A percentile compares a stretch with the other conserved stretches of the same genome.
Conservation (phyloP, 1,139 yeast species). For the Debaryomyces psychrophilus region DNA sequence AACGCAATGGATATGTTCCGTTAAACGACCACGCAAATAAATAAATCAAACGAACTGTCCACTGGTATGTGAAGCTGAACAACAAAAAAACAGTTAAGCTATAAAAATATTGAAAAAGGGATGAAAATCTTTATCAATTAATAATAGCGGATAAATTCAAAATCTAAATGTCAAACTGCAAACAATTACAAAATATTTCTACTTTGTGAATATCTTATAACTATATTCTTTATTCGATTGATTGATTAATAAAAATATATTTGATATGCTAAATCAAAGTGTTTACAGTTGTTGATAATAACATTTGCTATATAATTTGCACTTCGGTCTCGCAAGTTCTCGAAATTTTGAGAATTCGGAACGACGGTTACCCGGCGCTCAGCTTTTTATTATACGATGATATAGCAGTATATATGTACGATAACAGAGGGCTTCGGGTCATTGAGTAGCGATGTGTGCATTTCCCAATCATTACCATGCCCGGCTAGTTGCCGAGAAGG, state of each 20-base stretch:
- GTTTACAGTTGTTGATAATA: slow-evolving; percentile 7
- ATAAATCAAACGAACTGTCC: slow-evolving; percentile 9
- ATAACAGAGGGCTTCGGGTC: background rate
- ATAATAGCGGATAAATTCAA: slow-evolving; percentile 8
- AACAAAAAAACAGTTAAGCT: slow-evolving; percentile 9
- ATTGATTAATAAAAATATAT: slow-evolving; percentile 9
- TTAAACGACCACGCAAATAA: slow-evolving; percentile 8
- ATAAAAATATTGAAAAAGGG: slow-evolving; percentile 9
- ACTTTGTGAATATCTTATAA: slow-evolving; percentile 2
- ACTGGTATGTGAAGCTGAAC: slow-evolving; percentile 5
- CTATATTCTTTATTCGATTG: slow-evolving; percentile 8
- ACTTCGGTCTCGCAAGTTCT: slow-evolving; percentile 11
- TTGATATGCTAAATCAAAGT: slow-evolving; percentile 1
- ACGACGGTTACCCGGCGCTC: slow-evolving; percentile 10
- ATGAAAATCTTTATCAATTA: slow-evolving; percentile 7
- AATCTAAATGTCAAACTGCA: slow-evolving; percentile 6
- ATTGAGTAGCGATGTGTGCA: slow-evolving; percentile 6
- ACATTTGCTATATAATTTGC: slow-evolving; percentile 9
- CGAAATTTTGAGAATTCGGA: slow-evolving; percentile 4
- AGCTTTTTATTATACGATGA: background rate
- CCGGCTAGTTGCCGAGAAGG: slow-evolving; percentile 60
- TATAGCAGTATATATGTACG: background rate
- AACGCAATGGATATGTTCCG: background rate
- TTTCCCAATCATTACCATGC: slow-evolving; percentile 57
- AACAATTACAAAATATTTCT: slow-evolving; percentile 6